These are phyloP conservation scores for Tricholoma matsutake DNA, from an alignment of 768 basidiomycete genomes.

Conservation along the genomic window DNA sequence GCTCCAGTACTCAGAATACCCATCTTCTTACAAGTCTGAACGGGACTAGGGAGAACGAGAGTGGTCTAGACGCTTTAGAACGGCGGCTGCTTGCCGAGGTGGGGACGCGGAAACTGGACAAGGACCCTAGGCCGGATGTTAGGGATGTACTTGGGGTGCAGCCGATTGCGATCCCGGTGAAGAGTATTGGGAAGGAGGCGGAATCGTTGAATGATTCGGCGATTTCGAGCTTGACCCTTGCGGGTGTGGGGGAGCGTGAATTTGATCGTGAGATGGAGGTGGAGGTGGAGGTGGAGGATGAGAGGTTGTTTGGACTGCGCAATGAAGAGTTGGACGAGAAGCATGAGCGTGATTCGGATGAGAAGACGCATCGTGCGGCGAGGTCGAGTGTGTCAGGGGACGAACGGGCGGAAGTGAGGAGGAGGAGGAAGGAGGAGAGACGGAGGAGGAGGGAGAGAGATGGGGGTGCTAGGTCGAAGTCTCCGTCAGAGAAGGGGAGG, in stretches of 20 bases:
- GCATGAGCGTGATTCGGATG: constrained; percentile 29
- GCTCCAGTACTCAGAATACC: constrained; percentile 8
- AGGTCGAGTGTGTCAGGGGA: constrained; percentile 28
- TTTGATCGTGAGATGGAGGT: constrained; percentile 17
- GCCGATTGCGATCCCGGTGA: constrained; percentile 34
- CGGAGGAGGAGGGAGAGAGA: constrained; percentile 22
- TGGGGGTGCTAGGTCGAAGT: neutral
- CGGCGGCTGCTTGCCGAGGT: constrained; percentile 66
- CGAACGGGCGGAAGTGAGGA: constrained; percentile 20
- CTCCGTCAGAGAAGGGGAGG: constrained; percentile 9
- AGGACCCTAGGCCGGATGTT: constrained; percentile 30
- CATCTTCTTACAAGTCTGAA: constrained; percentile 9
- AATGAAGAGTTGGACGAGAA: constrained; percentile 22
- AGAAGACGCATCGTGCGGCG: constrained; percentile 37
- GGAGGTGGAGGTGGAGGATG: constrained; percentile 17
- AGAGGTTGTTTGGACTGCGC: constrained; percentile 7
- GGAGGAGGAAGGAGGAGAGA: constrained; percentile 24
- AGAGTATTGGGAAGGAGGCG: constrained; percentile 18
- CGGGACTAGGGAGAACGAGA: constrained; percentile 44
- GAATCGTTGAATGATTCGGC: constrained; percentile 49
- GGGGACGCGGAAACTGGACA: constrained; percentile 56
- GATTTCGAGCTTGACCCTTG: constrained; percentile 53
- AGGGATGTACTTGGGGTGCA: constrained; percentile 27
- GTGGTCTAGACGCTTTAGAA: constrained; percentile 73
- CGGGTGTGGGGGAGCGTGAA: constrained; percentile 23